A percentile compares a stretch with the other conserved stretches of the same genome.
These are phyloP conservation scores for Microbotryum silenes-acaulis DNA, from an alignment of 1,284 basidiomycete species.

Conservation along the genomic window DNA sequence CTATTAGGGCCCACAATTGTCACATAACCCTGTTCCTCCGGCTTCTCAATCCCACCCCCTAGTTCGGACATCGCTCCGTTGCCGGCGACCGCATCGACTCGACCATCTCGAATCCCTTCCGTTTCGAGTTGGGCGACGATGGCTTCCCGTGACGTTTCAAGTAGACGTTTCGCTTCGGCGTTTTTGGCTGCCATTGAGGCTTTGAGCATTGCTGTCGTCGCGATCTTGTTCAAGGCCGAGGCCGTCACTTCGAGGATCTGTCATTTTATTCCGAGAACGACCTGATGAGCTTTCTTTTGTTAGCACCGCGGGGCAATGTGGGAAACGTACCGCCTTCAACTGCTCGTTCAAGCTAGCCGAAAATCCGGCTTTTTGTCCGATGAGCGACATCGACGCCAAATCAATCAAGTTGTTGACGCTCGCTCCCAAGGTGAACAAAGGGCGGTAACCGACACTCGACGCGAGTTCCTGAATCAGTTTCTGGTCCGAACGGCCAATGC, in stretches of 20 bases:
- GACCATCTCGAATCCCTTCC: slow-evolving; percentile 52
- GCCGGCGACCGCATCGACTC: slow-evolving; percentile 69
- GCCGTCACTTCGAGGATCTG: slow-evolving; percentile 73
- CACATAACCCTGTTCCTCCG: slow-evolving; percentile 1
- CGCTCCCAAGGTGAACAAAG: slow-evolving; percentile 61
- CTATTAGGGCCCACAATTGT: slow-evolving; percentile 23
- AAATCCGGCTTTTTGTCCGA: slow-evolving; percentile 92
- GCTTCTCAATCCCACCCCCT: slow-evolving; percentile 44
- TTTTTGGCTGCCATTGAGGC: slow-evolving; percentile 1
- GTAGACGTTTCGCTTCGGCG: neutral
- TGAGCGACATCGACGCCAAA: slow-evolving; percentile 82
- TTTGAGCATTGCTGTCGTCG: slow-evolving; percentile 2
- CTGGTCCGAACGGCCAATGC: slow-evolving; percentile 59
- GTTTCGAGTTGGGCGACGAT: slow-evolving; percentile 26
- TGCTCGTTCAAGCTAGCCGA: slow-evolving; percentile 76
- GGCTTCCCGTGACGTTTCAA: slow-evolving; percentile 25
- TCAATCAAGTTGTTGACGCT: slow-evolving; percentile 81
- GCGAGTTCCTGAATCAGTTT: slow-evolving; percentile 46
- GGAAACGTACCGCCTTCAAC: slow-evolving; percentile 50
- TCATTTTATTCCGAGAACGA: neutral
- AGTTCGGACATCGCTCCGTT: slow-evolving; percentile 76
- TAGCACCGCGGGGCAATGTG: too few species aligned
- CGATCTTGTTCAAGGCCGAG: slow-evolving; percentile 51
- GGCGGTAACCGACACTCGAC: slow-evolving; percentile 55
- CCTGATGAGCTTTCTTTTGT: too few species aligned